These are phyloP conservation scores for Trichosporon asahii DNA, from an alignment of 1,284 basidiomycete species.

Conservation along the genomic window DNA sequence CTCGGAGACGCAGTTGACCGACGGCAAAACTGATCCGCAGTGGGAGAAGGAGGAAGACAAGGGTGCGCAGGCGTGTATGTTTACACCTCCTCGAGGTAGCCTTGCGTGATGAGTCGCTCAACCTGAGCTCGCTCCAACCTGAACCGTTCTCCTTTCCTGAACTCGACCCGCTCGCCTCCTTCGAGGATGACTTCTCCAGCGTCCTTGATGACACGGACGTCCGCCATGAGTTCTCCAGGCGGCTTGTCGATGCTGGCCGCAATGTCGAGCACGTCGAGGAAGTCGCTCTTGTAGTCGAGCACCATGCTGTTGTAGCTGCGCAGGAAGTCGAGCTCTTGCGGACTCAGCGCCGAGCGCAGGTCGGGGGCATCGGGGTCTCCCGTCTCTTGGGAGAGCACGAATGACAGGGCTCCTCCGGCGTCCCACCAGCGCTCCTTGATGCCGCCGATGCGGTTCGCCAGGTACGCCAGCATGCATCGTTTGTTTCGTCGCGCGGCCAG, in stretches of 20 bases:
- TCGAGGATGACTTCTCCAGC: conserved; percentile 88
- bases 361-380: conserved; percentile 52
- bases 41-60: background rate
- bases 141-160: conserved; percentile 81
- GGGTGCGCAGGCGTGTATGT: too few species aligned
- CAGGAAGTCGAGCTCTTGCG: conserved; percentile 87
- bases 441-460: conserved; percentile 74
- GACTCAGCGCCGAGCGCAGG: conserved; percentile 72
- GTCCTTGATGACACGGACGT: conserved; percentile 60
- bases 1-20: too few species aligned
- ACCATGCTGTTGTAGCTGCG: conserved; percentile 75
- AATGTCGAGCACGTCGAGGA: conserved; percentile 80
- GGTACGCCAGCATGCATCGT: conserved; percentile 88
- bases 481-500: conserved; percentile 86
- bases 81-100: conserved; percentile 68
- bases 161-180: conserved; percentile 72
- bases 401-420: conserved; percentile 83
- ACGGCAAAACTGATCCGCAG: too few species aligned
- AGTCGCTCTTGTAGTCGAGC: conserved; percentile 79
- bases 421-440: conserved; percentile 85
- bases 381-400: conserved; percentile 62
- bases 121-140: conserved; percentile 80
- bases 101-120: conserved; percentile 86
- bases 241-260: conserved; percentile 71
- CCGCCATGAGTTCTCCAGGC: conserved; percentile 52